These are phyloP conservation scores for Plantago elongata DNA, from an alignment of 257 asterid species.

Conservation along the genomic window DNA sequence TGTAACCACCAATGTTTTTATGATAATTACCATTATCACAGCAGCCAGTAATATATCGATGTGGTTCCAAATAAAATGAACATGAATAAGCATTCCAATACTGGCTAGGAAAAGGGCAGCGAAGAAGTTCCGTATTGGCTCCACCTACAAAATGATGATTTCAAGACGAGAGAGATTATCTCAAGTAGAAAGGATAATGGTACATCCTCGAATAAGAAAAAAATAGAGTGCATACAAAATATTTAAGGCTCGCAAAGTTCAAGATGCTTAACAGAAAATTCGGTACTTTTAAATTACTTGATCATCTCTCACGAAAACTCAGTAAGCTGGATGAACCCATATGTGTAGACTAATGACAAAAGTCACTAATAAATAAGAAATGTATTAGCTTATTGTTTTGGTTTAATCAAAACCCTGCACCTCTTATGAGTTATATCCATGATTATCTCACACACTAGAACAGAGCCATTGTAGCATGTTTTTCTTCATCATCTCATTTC, in stretches of 20 bases:
- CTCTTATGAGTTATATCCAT: too few species aligned
- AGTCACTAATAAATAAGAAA: too few species aligned
- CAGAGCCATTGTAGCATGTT: too few species aligned
- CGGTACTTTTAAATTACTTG: not conserved
- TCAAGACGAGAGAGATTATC: slow-evolving; percentile 25
- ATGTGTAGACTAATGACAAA: too few species aligned
- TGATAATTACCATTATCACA: slow-evolving; percentile 59
- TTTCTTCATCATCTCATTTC: too few species aligned
- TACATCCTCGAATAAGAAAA: slow-evolving; percentile 2
- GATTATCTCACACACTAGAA: too few species aligned
- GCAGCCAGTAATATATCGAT: slow-evolving; percentile 75
- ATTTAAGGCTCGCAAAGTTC: not conserved
- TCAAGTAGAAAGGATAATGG: not conserved
- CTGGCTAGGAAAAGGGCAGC: slow-evolving; percentile 89
- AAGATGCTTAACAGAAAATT: not conserved
- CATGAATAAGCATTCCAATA: slow-evolving; percentile 88
- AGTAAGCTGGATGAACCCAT: too few species aligned
- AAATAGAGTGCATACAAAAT: not conserved
- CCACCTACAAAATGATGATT: slow-evolving; percentile 50
- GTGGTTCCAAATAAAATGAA: slow-evolving; percentile 84
- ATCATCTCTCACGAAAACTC: too few species aligned
- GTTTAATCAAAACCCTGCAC: too few species aligned
- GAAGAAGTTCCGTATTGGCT: slow-evolving; percentile 73
- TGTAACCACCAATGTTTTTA: slow-evolving; percentile 62
- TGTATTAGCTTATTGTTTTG: too few species aligned